phyloP scores from a whole-genome alignment of 2,329 filamentous ascomycete species.

The Sclerotinia borealis region DNA sequence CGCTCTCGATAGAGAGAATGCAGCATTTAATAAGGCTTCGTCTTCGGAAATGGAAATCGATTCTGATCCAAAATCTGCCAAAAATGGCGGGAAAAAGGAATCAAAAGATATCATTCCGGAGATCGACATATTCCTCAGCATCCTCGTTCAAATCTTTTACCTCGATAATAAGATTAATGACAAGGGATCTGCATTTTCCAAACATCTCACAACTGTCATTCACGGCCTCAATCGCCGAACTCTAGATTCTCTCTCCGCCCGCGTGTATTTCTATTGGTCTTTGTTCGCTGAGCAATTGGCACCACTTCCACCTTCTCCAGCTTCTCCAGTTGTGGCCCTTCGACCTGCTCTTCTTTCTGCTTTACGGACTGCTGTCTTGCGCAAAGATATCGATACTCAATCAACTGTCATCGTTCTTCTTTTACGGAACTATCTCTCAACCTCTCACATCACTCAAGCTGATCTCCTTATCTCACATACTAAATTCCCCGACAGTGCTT shows the following conservation, averaged over 20 bases:
- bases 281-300: conserved; percentile 89
- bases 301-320: conserved; percentile 80
- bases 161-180: conserved; percentile 80
- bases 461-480: conserved; percentile 95
- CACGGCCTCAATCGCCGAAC: conserved; percentile 88
- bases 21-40: conserved; percentile 52
- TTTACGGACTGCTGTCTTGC: conserved; percentile 87
- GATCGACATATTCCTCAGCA: conserved; percentile 81
- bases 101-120: conserved; percentile 76
- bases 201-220: conserved; percentile 74
- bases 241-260: conserved; percentile 85
- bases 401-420: conserved; percentile 91
- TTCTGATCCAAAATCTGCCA: conserved; percentile 52
- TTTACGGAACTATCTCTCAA: conserved; percentile 91
- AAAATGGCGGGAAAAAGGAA: conserved; percentile 52
- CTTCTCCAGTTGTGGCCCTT: conserved; percentile 80
- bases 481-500: conserved; percentile 86
- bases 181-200: conserved; percentile 78
- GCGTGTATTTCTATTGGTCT: conserved; percentile 97
- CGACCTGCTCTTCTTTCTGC: conserved; percentile 81
- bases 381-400: conserved; percentile 97
- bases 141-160: conserved; percentile 79
- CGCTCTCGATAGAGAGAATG: conserved; percentile 61
- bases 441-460: conserved; percentile 93
- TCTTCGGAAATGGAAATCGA: conserved; percentile 70